phyloP scores from a whole-genome alignment of 768 basidiomycete genomes.

The Amanita pallidorosea region DNA sequence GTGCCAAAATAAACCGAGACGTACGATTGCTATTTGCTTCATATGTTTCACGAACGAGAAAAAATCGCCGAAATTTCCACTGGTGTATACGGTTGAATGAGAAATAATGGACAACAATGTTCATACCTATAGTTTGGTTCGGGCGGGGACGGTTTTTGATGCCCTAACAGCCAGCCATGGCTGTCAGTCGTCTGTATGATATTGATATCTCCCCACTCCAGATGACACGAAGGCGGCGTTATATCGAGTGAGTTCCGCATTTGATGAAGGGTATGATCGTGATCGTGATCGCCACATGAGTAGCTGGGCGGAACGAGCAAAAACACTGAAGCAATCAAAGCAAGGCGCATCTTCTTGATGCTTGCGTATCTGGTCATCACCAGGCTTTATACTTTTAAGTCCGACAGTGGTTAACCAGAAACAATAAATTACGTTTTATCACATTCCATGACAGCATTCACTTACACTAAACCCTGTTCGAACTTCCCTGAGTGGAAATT shows the following conservation, averaged over 20 bases:
- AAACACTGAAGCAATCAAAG: not conserved
- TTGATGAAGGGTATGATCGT: not conserved
- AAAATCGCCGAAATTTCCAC: slow-evolving; percentile 55
- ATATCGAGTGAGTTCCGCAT: not conserved
- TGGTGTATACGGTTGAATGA: slow-evolving; percentile 4
- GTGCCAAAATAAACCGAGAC: not conserved
- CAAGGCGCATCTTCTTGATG: not conserved
- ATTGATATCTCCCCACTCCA: slow-evolving; percentile 86
- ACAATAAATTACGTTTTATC: too few relatives aligned
- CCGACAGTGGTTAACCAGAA: too few relatives aligned
- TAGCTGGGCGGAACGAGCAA: not conserved
- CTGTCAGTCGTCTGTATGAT: slow-evolving; percentile 81
- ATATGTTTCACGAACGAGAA: slow-evolving; percentile 60
- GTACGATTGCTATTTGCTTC: slow-evolving; percentile 59
- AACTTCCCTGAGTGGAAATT: too few relatives aligned
- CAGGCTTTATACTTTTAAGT: too few relatives aligned
- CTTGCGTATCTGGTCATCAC: too few relatives aligned
- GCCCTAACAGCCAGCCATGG: slow-evolving; percentile 64
- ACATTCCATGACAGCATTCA: too few relatives aligned
- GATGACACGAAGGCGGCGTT: slow-evolving; percentile 43
- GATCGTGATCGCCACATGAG: not conserved
- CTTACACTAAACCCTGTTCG: too few relatives aligned
- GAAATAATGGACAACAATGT: not conserved
- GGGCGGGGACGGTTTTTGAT: slow-evolving; percentile 61
- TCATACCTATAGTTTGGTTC: slow-evolving; percentile 62